Base-by-base conservation (phyloP, 371 early-diverging fungal species). In the Lichtheimia ramosa region DNA sequence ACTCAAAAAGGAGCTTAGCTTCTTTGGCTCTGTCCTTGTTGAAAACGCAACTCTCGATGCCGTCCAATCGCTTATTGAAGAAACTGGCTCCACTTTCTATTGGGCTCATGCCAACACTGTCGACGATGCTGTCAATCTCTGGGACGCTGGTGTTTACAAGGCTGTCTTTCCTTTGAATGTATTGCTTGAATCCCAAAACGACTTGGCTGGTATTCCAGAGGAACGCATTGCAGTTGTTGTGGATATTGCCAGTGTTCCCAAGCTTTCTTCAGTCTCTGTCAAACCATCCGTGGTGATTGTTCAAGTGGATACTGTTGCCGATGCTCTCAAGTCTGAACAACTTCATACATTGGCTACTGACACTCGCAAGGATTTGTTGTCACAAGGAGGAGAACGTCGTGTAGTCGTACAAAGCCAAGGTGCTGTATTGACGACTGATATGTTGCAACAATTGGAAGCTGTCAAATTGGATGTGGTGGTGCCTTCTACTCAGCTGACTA, bases 111-210 rank as follows among this genome's bases (percentile, higher is more conserved):
- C 83, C 43, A 60, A 54, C 24, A 63, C 67, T 27, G 65, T 77
- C 25, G 86, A 86, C 34, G 66, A 82, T 56, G 84, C 85, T 56
- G 69, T 82, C 51, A 58, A 69, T 18, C 65, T 84, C 23, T 79
- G 88, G 66, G 85, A 87, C 41, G 74, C 77, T n/a, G 88, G 89
- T 58, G 77, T 84, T 10, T 68, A 79, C 58, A 84, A 85, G 64
- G 78, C 83, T 23, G 69, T 87, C 24, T 70, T 89, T 18, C 67
- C 77, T 46, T 61, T 73, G 40, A 61, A 73, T 24, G 65, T 67
- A 15, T 75, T 71, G 59, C 54, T 57, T 6, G 20, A 62, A 39
- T 34, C 61, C 40, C 57, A 65, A 21, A 46, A 66, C 8, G 70
- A 74, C 41, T 60, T 82, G 24, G 50, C 51, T 8, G 62, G 64